phyloP scores from a whole-genome alignment of 257 asterid species.

The Striga asiatica region DNA sequence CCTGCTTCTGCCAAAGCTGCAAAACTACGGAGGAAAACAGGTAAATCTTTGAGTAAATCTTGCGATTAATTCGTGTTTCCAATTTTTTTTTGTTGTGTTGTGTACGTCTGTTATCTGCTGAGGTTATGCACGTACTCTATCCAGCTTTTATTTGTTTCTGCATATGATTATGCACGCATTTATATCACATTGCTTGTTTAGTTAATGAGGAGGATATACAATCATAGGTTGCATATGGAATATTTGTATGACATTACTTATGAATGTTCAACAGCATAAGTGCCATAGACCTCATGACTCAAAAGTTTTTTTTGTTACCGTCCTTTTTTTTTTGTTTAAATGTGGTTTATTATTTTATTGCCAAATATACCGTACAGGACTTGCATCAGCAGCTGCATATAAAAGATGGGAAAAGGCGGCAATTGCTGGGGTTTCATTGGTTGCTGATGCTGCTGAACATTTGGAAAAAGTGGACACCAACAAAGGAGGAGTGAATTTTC shows the following conservation, averaged over 20 bases:
- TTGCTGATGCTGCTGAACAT: constrained; percentile 99
- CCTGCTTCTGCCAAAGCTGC: constrained; percentile 39
- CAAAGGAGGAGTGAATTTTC: constrained; percentile 44
- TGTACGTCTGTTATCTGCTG: too few species aligned
- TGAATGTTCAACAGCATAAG: too few species aligned
- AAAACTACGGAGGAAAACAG: constrained; percentile 64
- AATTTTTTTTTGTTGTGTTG: neutral
- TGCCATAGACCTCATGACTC: too few species aligned
- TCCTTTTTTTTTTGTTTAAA: constrained; percentile 9
- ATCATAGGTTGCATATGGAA: neutral
- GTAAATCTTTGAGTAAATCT: constrained; percentile 17
- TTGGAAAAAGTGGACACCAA: constrained; percentile 69
- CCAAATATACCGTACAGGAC: constrained; percentile 30
- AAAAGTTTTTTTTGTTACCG: neutral
- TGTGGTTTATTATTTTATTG: constrained; percentile 1
- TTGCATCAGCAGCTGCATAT: constrained; percentile 70
- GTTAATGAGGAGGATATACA: neutral
- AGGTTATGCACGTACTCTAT: too few species aligned
- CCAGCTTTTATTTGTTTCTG: too few species aligned
- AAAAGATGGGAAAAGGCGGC: constrained; percentile 99
- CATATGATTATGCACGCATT: too few species aligned
- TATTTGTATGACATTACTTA: too few species aligned
- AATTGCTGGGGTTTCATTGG: constrained; percentile 96
- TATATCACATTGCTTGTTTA: neutral
- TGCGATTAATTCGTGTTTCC: neutral